Evolutionary conservation across 306 rosid species (phyloP), one percentile per base, ranked within the genome.

Genomic region (Trifolium fragiferum): DNA sequence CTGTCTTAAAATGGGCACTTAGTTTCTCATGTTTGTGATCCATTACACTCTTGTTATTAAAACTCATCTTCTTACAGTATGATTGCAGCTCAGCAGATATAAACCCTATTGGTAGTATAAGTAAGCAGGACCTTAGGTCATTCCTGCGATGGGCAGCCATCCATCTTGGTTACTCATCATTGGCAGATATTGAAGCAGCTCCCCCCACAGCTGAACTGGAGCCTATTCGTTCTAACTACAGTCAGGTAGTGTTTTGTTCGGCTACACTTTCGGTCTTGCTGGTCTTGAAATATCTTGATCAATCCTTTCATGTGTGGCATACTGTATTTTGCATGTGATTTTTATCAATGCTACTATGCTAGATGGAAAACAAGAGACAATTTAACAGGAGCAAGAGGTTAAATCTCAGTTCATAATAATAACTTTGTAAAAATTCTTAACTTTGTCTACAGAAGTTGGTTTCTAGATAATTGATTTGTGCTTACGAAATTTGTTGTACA

Each of bases 151-250:
- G 98, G 98, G 98, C 95, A 67, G 94, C 97, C 64, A 78, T 59
- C 70, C 89, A 90, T 87, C 97, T 94, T 86, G 91, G 96, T 51
- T 94, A 78, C 81, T 49, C 87, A 3, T 92, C 97, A 33, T 84
- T 94, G 82, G 86, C 88, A 32, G 98, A 94, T 50, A 81, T 92
- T 78, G 98, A 94, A 90, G 96, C 93, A 37, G 96, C 98, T 78
- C 97, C 98, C 2, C 98, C 98, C 35, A 94, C 98, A 15, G 98
- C 98, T 66, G 98, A 94, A 83, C 88, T 94, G 63, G 98, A 94
- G 85, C 98, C 98, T 62, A 92, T 90, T 49, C 96, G 98, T 32
- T 83, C 98, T 71, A 46, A 94, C 83, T 92, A 94, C 82, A 87
- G 86, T 73, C 98, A 91, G 93, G 98, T 94, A 79, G 10, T 77